Percentiles rank a stretch among this genome's conserved stretches.
phyloP scores from a whole-genome alignment of 306 rosid genomes.

The Prinsepia uniflora region DNA sequence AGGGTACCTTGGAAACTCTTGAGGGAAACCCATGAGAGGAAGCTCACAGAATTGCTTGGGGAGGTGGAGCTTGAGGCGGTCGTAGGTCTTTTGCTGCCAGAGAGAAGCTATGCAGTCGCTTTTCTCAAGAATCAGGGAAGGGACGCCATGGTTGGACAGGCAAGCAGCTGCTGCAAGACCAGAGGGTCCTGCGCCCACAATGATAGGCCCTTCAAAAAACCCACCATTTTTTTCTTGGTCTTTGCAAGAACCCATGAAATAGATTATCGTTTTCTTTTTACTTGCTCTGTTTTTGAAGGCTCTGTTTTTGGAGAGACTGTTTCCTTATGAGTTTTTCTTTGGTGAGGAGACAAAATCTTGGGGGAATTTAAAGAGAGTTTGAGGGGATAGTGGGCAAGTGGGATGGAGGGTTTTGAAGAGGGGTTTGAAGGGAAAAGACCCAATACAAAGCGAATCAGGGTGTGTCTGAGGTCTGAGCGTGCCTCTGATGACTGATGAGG shows the following conservation, averaged over 20 bases:
- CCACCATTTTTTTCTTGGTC: conserved; percentile 19
- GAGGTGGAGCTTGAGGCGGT: conserved; percentile 87
- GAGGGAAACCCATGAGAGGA: conserved; percentile 62
- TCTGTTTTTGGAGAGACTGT: conserved; percentile 3
- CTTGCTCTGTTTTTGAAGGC: conserved; percentile 22
- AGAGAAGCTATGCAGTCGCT: conserved; percentile 71
- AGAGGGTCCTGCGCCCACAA: conserved; percentile 94
- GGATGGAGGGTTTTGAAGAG: neutral
- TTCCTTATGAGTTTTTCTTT: neutral
- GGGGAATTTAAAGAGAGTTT: neutral
- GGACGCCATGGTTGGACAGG: conserved; percentile 49
- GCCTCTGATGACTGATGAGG: conserved; percentile 17
- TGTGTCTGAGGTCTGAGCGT: neutral
- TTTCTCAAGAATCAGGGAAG: conserved; percentile 59
- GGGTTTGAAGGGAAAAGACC: neutral
- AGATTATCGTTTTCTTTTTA: neutral
- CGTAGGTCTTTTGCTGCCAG: conserved; percentile 68
- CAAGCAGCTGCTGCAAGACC: conserved; percentile 88
- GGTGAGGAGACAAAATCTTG: neutral
- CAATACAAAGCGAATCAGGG: conserved; percentile 22
- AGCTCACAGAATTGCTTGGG: conserved; percentile 80
- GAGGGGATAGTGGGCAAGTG: neutral
- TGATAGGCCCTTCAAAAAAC: conserved; percentile 64
- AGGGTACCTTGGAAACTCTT: conserved; percentile 71
- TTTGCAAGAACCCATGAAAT: conserved; percentile 53